Evolutionary conservation across 1,284 basidiomycete species (phyloP), one percentile per base, ranked within the genome.

Genomic region (Coniferiporia sulphurascens): DNA sequence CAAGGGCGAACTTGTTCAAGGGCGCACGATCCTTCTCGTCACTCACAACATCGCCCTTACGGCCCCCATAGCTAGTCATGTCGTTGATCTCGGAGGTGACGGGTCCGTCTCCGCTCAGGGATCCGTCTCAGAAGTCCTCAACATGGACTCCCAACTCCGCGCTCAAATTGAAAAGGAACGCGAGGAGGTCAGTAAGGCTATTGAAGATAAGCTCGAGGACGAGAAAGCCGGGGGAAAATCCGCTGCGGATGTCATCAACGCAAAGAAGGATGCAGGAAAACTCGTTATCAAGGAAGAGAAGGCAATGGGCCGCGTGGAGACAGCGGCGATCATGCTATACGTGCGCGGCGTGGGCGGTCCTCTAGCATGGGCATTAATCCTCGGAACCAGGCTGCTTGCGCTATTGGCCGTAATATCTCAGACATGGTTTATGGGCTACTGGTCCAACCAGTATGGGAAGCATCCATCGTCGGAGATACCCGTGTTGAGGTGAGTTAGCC

Each of bases 21-120:
- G 68, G 45, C 68, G 78, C 34, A 79, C 78, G 1, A 66, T 78
- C 22, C 63, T 78, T 21, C 68, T 78, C 7, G 74, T 78, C 22
- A 78, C 77, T 6, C 77, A 78, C 64, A 76, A 79, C 63, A 67
- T 78, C 45, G 70, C 69, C 17, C 71, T 79, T 58, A 72, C 72
- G 6, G 69, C 71, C 15, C 73, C 73, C 3, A 66, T 74, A 45
- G 74, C 77, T 27, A 70, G 72, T 48, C 75, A 68, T 65, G 69
- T 78, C 43, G 66, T 78, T n/a, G 68, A 70, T 2, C 64, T 79
- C 15, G 57, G 64, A 15, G 61, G 68, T 38, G 68, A 72, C 46
- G 70, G 70, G 22, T 63, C 60, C 4, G 53, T 69, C 27, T 41
- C 60, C 8, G 63, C 57, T n/a, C 67, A 70, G 49, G 70, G 67